Evolutionary conservation across 2,329 filamentous ascomycete genomes (phyloP).

Genomic region (Epichloe festucae): DNA sequence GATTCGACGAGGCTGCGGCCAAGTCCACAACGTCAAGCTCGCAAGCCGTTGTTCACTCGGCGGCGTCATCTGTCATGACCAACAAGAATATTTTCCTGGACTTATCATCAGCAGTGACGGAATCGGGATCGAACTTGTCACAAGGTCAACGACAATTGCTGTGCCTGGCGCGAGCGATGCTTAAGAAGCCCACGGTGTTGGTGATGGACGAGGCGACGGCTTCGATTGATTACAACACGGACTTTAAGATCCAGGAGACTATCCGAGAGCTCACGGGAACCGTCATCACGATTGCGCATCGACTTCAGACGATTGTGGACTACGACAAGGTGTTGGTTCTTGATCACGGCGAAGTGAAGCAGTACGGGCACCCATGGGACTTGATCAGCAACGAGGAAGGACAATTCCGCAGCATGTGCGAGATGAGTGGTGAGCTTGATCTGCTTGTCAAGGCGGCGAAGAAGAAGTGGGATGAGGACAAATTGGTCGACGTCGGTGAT

Average conservation of each 20-base stretch:
- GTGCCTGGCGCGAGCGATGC: conserved; percentile 81
- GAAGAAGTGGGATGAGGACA: conserved; percentile 34
- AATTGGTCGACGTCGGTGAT: conserved; percentile 21
- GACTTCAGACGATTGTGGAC: conserved; percentile 91
- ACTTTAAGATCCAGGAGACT: conserved; percentile 90
- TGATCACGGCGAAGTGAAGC: conserved; percentile 75
- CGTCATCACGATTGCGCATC: conserved; percentile 91
- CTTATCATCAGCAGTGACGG: conserved; percentile 67
- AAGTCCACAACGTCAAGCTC: conserved; percentile 6
- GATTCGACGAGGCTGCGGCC: conserved; percentile 34
- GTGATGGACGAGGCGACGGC: conserved; percentile 99
- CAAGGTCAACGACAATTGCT: conserved; percentile 93
- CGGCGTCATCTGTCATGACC: conserved; percentile 32
- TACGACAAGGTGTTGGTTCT: conserved; percentile 96
- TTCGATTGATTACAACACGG: conserved; percentile 92
- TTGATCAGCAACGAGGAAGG: conserved; percentile 61
- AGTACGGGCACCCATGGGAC: conserved; percentile 83
- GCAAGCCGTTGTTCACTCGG: conserved; percentile 9
- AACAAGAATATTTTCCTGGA: conserved; percentile 96
- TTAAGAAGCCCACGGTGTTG: conserved; percentile 84
- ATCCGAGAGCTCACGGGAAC: conserved; percentile 89
- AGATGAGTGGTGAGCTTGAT: conserved; percentile 47
- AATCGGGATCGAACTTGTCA: conserved; percentile 87
- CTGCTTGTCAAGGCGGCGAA: conserved; percentile 39
- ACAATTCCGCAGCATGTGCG: conserved; percentile 50